Percentiles rank a stretch among this genome's conserved stretches.
phyloP scores from a whole-genome alignment of 441 rosid species.

The Mallotus repandus region DNA sequence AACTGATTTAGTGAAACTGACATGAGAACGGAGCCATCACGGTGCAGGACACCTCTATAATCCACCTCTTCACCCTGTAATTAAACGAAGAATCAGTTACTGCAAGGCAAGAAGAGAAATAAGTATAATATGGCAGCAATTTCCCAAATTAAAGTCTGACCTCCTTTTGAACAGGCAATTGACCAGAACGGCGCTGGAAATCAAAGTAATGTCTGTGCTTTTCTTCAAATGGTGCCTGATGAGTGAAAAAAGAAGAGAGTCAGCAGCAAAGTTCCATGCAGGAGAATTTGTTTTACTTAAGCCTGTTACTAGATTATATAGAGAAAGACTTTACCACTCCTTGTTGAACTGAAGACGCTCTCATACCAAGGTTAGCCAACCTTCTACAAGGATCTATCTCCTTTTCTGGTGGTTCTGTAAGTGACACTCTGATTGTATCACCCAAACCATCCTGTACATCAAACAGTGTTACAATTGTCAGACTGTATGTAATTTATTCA shows the following conservation, averaged over 20 bases:
- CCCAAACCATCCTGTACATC: constrained; percentile 87
- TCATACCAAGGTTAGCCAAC: constrained; percentile 85
- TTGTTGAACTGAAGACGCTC: constrained; percentile 75
- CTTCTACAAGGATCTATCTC: constrained; percentile 96
- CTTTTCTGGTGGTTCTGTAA: constrained; percentile 94
- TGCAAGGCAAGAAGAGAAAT: constrained; percentile 10
- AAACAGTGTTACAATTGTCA: constrained; percentile 12
- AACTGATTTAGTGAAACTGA: constrained; percentile 75
- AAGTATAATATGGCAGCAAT: neutral
- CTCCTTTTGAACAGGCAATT: constrained; percentile 90
- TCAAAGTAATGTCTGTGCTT: constrained; percentile 90
- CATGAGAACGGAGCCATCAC: constrained; percentile 97
- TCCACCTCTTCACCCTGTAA: constrained; percentile 90
- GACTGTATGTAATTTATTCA: neutral
- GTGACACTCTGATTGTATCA: constrained; percentile 95
- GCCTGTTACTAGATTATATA: too few species aligned
- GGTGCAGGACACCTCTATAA: constrained; percentile 89
- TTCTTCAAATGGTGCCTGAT: constrained; percentile 91
- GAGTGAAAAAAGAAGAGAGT: constrained; percentile 13
- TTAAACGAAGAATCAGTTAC: constrained; percentile 19
- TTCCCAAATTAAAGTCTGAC: constrained; percentile 32
- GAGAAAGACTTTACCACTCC: constrained; percentile 73
- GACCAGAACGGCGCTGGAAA: constrained; percentile 89
- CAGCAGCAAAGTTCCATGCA: constrained; percentile 2
- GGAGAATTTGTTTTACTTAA: constrained; percentile 7